phyloP scores from a whole-genome alignment of 2,329 filamentous ascomycete genomes.

The Pseudogymnoascus sp. region DNA sequence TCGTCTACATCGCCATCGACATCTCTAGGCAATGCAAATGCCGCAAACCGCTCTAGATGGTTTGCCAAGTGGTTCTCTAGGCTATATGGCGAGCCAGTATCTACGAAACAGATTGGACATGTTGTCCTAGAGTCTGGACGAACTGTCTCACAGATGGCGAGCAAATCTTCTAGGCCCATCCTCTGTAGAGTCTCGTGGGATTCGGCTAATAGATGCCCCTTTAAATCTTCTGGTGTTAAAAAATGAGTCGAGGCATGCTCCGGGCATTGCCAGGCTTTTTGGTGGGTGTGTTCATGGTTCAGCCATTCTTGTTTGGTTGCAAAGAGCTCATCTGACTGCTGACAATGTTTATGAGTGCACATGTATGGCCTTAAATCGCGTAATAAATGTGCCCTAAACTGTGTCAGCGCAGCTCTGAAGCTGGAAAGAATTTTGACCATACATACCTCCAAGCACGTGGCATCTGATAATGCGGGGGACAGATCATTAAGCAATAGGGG shows the following conservation, averaged over 20 bases:
- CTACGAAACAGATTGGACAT: background rate
- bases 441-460: background rate
- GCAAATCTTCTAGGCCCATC: background rate
- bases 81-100: background rate
- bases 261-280: background rate
- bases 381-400: background rate
- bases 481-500: slow-evolving; percentile 8
- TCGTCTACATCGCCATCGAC: background rate
- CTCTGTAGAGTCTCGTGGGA: background rate
- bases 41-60: slow-evolving; percentile 1
- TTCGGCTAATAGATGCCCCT: background rate
- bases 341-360: background rate
- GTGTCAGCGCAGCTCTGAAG: background rate
- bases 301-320: slow-evolving; percentile 1
- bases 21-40: background rate
- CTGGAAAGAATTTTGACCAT: background rate
- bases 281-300: background rate
- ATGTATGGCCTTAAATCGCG: background rate
- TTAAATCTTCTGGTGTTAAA: background rate
- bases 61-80: background rate
- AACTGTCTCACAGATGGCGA: background rate
- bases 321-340: background rate
- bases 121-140: background rate
- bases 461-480: background rate
- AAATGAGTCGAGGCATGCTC: background rate